These are phyloP conservation scores for Colletotrichum musae DNA, from an alignment of 2,329 filamentous ascomycete genomes.

Conservation along the genomic window DNA sequence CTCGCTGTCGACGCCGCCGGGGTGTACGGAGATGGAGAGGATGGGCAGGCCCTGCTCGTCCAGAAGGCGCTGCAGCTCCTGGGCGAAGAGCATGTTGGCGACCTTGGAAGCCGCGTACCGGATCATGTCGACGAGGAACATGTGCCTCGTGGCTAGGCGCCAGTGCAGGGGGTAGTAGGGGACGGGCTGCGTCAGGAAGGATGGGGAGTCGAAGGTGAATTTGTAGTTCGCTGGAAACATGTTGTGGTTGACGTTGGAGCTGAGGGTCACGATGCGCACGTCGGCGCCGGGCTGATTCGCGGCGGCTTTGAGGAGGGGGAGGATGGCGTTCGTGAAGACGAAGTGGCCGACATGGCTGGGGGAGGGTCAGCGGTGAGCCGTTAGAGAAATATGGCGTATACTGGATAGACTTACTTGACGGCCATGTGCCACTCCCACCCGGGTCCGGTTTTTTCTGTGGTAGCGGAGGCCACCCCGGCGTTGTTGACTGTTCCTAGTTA, in stretches of 20 bases:
- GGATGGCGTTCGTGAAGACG: conserved; percentile 45
- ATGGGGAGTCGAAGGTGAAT: conserved; percentile 42
- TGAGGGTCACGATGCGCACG: conserved; percentile 46
- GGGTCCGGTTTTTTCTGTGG: conserved; percentile 27
- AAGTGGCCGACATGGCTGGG: conserved; percentile 48
- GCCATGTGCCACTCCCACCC: conserved; percentile 47
- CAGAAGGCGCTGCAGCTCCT: conserved; percentile 44
- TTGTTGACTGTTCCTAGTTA: conserved; percentile 46
- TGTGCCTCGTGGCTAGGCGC: conserved; percentile 11
- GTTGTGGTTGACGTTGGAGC: conserved; percentile 40
- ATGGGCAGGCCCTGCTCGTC: conserved; percentile 40
- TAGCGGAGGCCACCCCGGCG: conserved; percentile 29
- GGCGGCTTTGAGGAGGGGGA: conserved; percentile 47
- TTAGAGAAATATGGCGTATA: neutral
- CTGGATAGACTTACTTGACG: conserved; percentile 38
- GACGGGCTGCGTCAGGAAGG: conserved; percentile 29
- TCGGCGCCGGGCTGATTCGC: conserved; percentile 39
- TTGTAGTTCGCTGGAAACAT: conserved; percentile 43
- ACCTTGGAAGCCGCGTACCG: conserved; percentile 45
- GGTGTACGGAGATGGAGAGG: conserved; percentile 42
- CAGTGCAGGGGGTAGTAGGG: conserved; percentile 40
- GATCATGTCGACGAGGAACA: conserved; percentile 45
- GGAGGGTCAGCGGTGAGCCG: conserved; percentile 8
- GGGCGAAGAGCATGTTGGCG: conserved; percentile 44
- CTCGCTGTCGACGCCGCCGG: conserved; percentile 41